Evolutionary conservation across 2,329 filamentous ascomycete species (phyloP).

Genomic region (Cercospora zeae-maydis): DNA sequence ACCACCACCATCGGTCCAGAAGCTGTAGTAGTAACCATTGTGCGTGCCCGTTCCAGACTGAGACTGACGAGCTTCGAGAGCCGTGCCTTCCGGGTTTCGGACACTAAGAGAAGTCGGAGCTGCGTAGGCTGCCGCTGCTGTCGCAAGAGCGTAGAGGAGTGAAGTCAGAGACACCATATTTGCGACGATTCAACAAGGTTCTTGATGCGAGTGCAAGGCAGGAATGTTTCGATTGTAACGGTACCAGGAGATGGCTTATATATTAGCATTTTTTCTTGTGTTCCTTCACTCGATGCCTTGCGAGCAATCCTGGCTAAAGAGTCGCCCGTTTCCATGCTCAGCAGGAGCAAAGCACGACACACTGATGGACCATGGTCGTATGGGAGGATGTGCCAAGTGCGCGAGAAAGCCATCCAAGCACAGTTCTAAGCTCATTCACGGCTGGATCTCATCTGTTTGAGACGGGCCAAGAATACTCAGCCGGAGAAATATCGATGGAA

Average conservation of each 20-base stretch:
- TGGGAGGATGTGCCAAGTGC: neutral
- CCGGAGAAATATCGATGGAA: neutral
- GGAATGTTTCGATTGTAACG: neutral
- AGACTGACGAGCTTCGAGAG: constrained; percentile 38
- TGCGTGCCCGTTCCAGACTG: constrained; percentile 50
- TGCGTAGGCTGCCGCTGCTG: constrained; percentile 37
- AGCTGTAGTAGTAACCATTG: constrained; percentile 60
- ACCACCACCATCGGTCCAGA: constrained; percentile 56
- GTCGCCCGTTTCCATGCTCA: neutral
- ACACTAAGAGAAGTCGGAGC: constrained; percentile 33
- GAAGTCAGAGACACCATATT: constrained; percentile 12
- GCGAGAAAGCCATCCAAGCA: neutral
- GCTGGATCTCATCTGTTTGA: neutral
- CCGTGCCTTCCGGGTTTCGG: constrained; percentile 29
- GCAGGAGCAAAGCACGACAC: neutral
- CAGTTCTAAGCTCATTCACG: neutral
- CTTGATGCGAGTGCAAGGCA: neutral
- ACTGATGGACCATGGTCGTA: neutral
- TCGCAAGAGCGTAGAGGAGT: constrained; percentile 39
- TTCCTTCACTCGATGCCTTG: neutral
- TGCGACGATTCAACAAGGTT: neutral
- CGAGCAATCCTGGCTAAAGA: neutral
- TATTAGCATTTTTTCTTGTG: neutral
- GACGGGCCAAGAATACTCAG: neutral
- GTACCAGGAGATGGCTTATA: neutral